A percentile compares a stretch with the other conserved stretches of the same genome.
Evolutionary conservation across 2,329 filamentous ascomycete genomes (phyloP).

Genomic region (Acrodontium crateriforme): DNA sequence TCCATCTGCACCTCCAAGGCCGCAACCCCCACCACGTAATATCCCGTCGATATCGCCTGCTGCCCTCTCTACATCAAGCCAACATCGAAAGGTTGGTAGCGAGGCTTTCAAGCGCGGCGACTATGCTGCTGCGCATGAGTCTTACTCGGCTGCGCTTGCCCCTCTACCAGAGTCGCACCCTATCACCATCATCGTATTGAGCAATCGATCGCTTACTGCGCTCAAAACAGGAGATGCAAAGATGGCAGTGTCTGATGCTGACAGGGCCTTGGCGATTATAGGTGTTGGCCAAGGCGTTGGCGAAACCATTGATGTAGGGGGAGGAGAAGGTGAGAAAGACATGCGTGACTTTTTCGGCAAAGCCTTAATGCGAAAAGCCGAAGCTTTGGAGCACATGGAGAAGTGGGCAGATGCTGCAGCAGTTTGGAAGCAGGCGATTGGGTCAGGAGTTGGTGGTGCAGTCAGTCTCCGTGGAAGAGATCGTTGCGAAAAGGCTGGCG

Average conservation of each 20-base stretch:
- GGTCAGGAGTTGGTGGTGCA: conserved; percentile 71
- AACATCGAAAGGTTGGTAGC: conserved; percentile 65
- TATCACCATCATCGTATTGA: conserved; percentile 73
- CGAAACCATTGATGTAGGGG: conserved; percentile 60
- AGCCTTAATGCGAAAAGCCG: conserved; percentile 84
- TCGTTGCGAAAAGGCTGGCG: conserved; percentile 76
- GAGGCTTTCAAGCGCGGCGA: conserved; percentile 90
- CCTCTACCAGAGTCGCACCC: conserved; percentile 68
- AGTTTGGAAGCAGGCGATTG: conserved; percentile 72
- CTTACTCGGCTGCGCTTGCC: conserved; percentile 64
- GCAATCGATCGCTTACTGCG: conserved; percentile 79
- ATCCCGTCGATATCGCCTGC: conserved; percentile 56
- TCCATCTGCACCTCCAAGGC: conserved; percentile 28
- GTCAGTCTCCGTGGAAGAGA: conserved; percentile 75
- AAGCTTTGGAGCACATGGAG: conserved; percentile 90
- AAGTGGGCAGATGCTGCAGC: conserved; percentile 73
- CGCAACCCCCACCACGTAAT: conserved; percentile 40
- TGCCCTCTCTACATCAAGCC: conserved; percentile 61
- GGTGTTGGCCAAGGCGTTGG: conserved; percentile 64
- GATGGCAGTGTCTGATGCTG: conserved; percentile 70
- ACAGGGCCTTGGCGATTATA: conserved; percentile 66
- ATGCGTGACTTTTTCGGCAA: conserved; percentile 94
- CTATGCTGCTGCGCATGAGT: conserved; percentile 70
- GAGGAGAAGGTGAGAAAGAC: conserved; percentile 50
- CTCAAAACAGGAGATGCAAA: conserved; percentile 89